Evolutionary conservation across 768 basidiomycete species (phyloP).

Genomic region (Mycena alexandri): DNA sequence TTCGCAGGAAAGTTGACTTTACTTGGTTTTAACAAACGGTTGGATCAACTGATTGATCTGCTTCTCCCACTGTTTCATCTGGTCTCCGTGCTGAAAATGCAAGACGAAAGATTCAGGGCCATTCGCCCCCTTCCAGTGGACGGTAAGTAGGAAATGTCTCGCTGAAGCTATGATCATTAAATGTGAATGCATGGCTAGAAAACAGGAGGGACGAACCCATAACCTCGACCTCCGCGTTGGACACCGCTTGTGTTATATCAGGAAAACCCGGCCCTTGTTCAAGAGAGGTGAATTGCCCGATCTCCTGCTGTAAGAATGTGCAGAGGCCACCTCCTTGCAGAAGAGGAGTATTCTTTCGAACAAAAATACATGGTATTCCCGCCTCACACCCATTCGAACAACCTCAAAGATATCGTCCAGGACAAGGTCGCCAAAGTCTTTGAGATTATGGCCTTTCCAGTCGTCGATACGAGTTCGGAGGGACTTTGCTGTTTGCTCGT

Average conservation of each 20-base stretch:
- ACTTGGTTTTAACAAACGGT: too few relatives aligned
- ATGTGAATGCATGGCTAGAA: too few relatives aligned
- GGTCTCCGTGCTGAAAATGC: slow-evolving; percentile 89
- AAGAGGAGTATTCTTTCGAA: slow-evolving; percentile 98
- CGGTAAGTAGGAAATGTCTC: slow-evolving; percentile 81
- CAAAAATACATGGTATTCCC: slow-evolving; percentile 97
- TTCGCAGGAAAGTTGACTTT: too few relatives aligned
- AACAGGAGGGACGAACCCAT: slow-evolving; percentile 64
- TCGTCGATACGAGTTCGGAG: slow-evolving; percentile 90
- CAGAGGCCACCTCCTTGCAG: slow-evolving; percentile 86
- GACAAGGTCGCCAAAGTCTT: slow-evolving; percentile 91
- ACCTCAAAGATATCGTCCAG: slow-evolving; percentile 95
- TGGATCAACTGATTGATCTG: slow-evolving; percentile 76
- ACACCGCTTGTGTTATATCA: slow-evolving; percentile 90
- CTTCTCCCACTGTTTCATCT: slow-evolving; percentile 92
- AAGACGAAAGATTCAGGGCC: slow-evolving; percentile 93
- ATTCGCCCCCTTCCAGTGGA: slow-evolving; percentile 95
- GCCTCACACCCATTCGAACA: slow-evolving; percentile 92
- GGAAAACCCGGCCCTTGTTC: slow-evolving; percentile 95
- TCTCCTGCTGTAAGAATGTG: too few relatives aligned
- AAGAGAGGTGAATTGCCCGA: too few relatives aligned
- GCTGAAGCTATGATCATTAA: slow-evolving; percentile 38
- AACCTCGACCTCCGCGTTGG: slow-evolving; percentile 61
- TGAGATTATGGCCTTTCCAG: slow-evolving; percentile 97
- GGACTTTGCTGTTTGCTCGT: slow-evolving; percentile 86